Conservation (phyloP, 2,329 filamentous ascomycete species). For the Colletotrichum liriopes region DNA sequence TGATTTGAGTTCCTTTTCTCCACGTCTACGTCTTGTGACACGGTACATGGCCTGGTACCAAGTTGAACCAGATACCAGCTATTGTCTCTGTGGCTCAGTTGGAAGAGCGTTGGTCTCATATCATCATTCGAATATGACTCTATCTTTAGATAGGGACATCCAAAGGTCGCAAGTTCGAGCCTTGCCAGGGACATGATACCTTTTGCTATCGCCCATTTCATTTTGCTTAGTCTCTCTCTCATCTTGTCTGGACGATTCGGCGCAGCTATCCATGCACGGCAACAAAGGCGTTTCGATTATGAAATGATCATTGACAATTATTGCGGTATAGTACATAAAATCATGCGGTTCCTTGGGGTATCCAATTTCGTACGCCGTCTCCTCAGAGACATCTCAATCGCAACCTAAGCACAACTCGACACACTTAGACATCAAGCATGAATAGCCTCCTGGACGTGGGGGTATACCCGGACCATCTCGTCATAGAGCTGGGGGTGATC, state of each 20-base stretch:
- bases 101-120: constrained; percentile 24
- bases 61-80: rapidly evolving
- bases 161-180: constrained; percentile 37
- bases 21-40: neutral
- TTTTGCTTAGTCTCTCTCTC: neutral
- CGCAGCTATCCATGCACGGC: neutral
- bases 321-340: neutral
- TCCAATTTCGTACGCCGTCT: constrained; percentile 12
- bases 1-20: neutral
- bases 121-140: neutral
- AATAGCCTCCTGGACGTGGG: constrained; percentile 85
- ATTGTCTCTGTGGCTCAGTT: constrained; percentile 22
- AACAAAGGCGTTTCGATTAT: too few relatives aligned
- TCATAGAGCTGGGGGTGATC: constrained; percentile 88
- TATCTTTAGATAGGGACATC: constrained; percentile 16
- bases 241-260: neutral
- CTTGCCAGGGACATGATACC: constrained; percentile 21
- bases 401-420: neutral
- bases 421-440: constrained; percentile 64
- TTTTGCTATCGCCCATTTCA: neutral
- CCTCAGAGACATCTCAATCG: neutral
- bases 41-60: neutral
- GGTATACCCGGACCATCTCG: constrained; percentile 85
- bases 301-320: neutral
- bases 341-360: constrained; percentile 12